Evolutionary conservation across 1,139 yeast species (phyloP).

Genomic region (Protomyces arabidopsidicola): DNA sequence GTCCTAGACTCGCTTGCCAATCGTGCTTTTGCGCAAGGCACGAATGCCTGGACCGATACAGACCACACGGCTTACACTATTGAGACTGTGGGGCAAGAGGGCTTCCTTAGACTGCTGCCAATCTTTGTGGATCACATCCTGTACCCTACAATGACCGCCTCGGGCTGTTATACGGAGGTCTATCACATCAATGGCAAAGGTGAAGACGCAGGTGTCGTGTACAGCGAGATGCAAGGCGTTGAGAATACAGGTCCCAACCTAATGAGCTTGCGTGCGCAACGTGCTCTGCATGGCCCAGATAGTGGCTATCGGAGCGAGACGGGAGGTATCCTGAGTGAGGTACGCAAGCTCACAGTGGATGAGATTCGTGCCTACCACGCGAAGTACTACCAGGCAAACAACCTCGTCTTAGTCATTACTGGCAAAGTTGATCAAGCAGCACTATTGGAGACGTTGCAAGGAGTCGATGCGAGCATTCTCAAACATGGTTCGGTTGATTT

Average conservation of each 20-base stretch:
- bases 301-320: slow-evolving; percentile 85
- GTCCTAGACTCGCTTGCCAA: slow-evolving; percentile 82
- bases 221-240: slow-evolving; percentile 94
- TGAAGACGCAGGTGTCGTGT: slow-evolving; percentile 93
- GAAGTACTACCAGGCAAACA: slow-evolving; percentile 71
- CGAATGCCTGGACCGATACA: slow-evolving; percentile 96
- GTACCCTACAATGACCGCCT: slow-evolving; percentile 80
- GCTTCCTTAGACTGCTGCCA: slow-evolving; percentile 77
- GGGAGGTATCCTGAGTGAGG: slow-evolving; percentile 79
- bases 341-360: slow-evolving; percentile 66
- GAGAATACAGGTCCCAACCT: slow-evolving; percentile 76
- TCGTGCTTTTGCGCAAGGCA: slow-evolving; percentile 65
- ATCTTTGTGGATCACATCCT: slow-evolving; percentile 84
- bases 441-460: slow-evolving; percentile 56
- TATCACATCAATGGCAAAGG: slow-evolving; percentile 89
- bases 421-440: slow-evolving; percentile 80
- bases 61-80: slow-evolving; percentile 94
- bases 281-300: slow-evolving; percentile 57
- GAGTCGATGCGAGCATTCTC: slow-evolving; percentile 53
- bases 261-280: slow-evolving; percentile 37
- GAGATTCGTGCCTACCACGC: slow-evolving; percentile 73
- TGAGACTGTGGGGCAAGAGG: slow-evolving; percentile 94
- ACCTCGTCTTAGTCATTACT: slow-evolving; percentile 71
- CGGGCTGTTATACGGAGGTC: slow-evolving; percentile 89
- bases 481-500: slow-evolving; percentile 38